Evolutionary conservation across 1,139 yeast genomes (phyloP).

Genomic region (Taphrina wiesneri): DNA sequence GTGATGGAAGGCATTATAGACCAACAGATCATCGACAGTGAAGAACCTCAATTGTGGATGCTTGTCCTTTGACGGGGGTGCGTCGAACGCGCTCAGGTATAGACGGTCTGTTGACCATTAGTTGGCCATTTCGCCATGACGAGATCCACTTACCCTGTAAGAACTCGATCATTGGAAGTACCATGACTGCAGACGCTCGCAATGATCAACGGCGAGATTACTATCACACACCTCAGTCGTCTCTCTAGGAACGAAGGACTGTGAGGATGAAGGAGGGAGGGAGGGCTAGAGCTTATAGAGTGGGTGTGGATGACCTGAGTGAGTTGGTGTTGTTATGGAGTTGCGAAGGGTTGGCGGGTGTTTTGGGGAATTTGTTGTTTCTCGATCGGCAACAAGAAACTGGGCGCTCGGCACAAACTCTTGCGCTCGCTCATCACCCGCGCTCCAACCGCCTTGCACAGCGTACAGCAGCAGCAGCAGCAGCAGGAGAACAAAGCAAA

Average conservation of each 20-base stretch:
- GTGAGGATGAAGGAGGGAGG: not conserved
- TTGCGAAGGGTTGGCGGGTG: not conserved
- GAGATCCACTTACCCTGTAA: slow-evolving; percentile 33
- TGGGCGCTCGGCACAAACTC: not conserved
- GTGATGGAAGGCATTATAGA: slow-evolving; percentile 87
- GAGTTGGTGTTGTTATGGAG: slow-evolving; percentile 5
- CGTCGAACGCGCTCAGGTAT: slow-evolving; percentile 86
- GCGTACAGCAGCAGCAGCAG: too few relatives aligned
- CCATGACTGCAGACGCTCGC: slow-evolving; percentile 1
- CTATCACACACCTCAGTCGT: not conserved
- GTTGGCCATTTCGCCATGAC: not conserved
- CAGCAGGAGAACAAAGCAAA: too few relatives aligned
- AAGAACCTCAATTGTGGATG: slow-evolving; percentile 61
- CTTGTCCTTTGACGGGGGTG: slow-evolving; percentile 70
- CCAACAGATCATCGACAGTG: slow-evolving; percentile 87
- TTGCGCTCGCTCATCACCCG: too few relatives aligned
- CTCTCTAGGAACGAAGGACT: not conserved
- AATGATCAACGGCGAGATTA: not conserved
- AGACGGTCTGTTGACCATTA: slow-evolving; percentile 59
- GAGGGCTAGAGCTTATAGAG: not conserved
- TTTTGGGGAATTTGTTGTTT: slow-evolving; percentile 8
- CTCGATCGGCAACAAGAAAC: slow-evolving; percentile 7
- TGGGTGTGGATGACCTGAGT: not conserved
- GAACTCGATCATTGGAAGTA: slow-evolving; percentile 37
- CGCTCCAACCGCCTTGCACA: not conserved